phyloP scores from a whole-genome alignment of 805 yeast species.

The Ogataea neopini region DNA sequence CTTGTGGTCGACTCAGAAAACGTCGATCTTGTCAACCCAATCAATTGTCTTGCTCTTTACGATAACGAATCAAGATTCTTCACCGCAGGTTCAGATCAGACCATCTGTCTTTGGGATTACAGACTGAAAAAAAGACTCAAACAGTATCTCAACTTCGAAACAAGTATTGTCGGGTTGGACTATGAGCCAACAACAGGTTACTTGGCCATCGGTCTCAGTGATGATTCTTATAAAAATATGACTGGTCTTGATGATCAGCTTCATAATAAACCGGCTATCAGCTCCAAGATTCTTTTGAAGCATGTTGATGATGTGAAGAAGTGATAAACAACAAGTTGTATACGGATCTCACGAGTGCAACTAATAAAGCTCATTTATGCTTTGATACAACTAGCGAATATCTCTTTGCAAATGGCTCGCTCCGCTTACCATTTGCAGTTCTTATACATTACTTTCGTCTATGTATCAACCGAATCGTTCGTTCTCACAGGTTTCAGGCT shows the following conservation, averaged over 20 bases:
- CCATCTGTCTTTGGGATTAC: constrained; percentile 36
- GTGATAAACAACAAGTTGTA: not conserved
- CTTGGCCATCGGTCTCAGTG: constrained; percentile 44
- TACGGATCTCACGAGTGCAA: no score
- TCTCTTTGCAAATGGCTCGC: not conserved
- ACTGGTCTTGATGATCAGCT: constrained; percentile 19
- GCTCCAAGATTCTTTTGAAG: constrained; percentile 20
- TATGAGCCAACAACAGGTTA: constrained; percentile 15
- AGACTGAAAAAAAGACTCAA: constrained; percentile 30
- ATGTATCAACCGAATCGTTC: constrained; percentile 16
- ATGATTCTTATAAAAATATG: constrained; percentile 42
- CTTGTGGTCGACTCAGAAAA: constrained; percentile 19
- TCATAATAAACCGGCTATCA: constrained; percentile 19
- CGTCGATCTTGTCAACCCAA: constrained; percentile 28
- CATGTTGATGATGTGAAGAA: constrained; percentile 9
- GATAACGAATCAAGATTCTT: constrained; percentile 20
- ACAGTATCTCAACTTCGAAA: constrained; percentile 25
- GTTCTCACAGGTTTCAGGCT: constrained; percentile 13
- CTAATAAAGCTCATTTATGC: no score
- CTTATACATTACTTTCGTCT: not conserved
- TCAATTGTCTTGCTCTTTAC: constrained; percentile 23
- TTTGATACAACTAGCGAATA: no score
- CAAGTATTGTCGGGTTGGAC: constrained; percentile 21
- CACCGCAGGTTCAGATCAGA: constrained; percentile 34
- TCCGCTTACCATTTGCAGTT: no score